Conservation (phyloP, 306 rosid species). For the barrel medic (Medicago truncatula) region MtrunA17r5.0-ANR NC_053043.1:16154001-16154500, state of each 20-base stretch:
- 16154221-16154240: conserved; percentile 56
- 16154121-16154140: conserved; percentile 55
- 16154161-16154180: conserved; percentile 48
- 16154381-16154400: too few relatives aligned
- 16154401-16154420: too few relatives aligned
- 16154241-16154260: conserved; percentile 54
- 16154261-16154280: conserved; percentile 72
- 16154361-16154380: conserved; percentile 23
- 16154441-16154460: too few relatives aligned
- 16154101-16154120: conserved; percentile 53
- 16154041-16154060: conserved; percentile 83
- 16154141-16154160: conserved; percentile 61
- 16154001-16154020: conserved; percentile 85
- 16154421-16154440: too few relatives aligned
- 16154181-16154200: conserved; percentile 37
- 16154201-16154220: conserved; percentile 46
- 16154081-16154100: conserved; percentile 59
- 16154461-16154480: conserved; percentile 33
- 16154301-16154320: conserved; percentile 72
- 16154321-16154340: conserved; percentile 46
- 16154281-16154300: conserved; percentile 70
- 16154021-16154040: conserved; percentile 87
- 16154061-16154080: conserved; percentile 82
- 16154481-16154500: conserved; percentile 57
- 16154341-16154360: conserved; percentile 57